Evolutionary conservation across 2,329 filamentous ascomycete genomes (phyloP).

Genomic region (Microsporum audouinii): DNA sequence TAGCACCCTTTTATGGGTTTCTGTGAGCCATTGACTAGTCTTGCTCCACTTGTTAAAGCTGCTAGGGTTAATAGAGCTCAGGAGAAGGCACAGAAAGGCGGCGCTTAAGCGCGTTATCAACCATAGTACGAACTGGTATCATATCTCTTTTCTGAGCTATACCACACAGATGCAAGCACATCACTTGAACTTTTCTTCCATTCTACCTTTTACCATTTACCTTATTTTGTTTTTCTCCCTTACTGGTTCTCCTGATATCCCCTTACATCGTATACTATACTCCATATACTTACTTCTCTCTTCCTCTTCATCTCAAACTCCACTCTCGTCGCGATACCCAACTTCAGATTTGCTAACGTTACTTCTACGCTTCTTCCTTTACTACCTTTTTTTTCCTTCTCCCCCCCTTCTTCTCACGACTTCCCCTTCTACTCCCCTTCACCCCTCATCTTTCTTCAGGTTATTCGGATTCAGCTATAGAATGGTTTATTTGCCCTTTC

Average conservation of each 20-base stretch:
- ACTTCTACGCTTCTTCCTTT: not conserved
- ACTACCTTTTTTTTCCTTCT: not conserved
- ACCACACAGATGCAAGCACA: not conserved
- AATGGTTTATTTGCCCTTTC: not conserved
- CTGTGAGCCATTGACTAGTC: constrained; percentile 61
- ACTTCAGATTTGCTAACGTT: not conserved
- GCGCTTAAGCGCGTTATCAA: constrained; percentile 17
- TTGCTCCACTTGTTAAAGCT: constrained; percentile 76
- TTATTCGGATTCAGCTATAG: not conserved
- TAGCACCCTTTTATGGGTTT: constrained; percentile 72
- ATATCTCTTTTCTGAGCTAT: not conserved
- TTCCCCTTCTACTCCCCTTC: not conserved
- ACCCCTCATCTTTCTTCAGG: not conserved
- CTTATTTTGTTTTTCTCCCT: not conserved
- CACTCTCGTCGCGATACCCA: not conserved
- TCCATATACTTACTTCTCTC: not conserved
- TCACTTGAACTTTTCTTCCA: too few species aligned
- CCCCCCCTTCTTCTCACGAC: not conserved
- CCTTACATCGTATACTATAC: not conserved
- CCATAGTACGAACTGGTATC: not conserved
- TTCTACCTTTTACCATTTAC: not conserved
- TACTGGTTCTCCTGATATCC: not conserved
- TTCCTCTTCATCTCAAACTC: not conserved
- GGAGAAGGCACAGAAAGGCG: constrained; percentile 63
- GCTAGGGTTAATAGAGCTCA: constrained; percentile 75